Evolutionary conservation across 345 rosid species (phyloP).

Genomic region (Erodium maritimum): DNA sequence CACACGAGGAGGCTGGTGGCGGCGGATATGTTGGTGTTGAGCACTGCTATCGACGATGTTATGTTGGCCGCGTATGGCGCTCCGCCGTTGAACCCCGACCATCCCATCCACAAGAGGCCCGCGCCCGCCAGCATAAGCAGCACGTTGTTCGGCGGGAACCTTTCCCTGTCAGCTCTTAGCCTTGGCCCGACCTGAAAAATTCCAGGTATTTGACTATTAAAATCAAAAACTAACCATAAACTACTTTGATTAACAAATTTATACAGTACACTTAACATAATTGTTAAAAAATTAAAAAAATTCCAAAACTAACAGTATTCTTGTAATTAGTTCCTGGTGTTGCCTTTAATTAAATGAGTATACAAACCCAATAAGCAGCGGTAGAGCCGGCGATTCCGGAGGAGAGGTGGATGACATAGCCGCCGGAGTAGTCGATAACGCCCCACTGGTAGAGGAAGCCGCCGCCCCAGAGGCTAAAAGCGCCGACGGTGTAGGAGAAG

Average conservation of each 20-base stretch:
- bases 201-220: no score
- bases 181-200: conserved; percentile 85
- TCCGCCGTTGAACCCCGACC: conserved; percentile 97
- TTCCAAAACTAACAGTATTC: no score
- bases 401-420: conserved; percentile 69
- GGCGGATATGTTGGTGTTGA: conserved; percentile 75
- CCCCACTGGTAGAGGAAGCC: conserved; percentile 77
- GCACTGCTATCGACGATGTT: conserved; percentile 53
- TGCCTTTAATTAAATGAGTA: no score
- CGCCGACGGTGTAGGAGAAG: conserved; percentile 68
- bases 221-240: no score
- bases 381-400: conserved; percentile 68
- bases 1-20: conserved; percentile 90
- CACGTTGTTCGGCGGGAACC: conserved; percentile 91
- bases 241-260: not conserved
- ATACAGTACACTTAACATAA: not conserved
- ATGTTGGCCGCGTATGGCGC: conserved; percentile 82
- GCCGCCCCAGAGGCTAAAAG: conserved; percentile 75
- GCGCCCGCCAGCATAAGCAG: conserved; percentile 91
- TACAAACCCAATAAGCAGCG: conserved; percentile 66
- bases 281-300: no score
- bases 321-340: no score
- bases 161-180: conserved; percentile 59
- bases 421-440: conserved; percentile 75
- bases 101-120: conserved; percentile 89